phyloP scores from a whole-genome alignment of 2,329 filamentous ascomycete genomes.

The Fusarium sublunatum region DNA sequence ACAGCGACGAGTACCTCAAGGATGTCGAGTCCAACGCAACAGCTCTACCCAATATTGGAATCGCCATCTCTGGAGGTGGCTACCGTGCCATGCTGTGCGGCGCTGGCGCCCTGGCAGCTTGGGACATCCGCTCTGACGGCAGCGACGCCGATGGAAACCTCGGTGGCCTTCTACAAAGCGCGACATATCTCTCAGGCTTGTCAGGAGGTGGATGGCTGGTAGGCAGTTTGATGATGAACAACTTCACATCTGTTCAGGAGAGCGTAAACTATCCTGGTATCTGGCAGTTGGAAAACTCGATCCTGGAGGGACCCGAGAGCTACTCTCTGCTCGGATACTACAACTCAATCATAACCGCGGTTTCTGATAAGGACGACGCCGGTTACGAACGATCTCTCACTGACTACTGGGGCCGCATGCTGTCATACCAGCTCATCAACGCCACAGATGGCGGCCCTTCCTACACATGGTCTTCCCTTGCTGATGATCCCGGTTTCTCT shows the following conservation, averaged over 20 bases:
- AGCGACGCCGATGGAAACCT: conserved; percentile 69
- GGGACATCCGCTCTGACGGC: conserved; percentile 75
- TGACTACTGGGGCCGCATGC: conserved; percentile 88
- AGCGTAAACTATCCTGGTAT: conserved; percentile 51
- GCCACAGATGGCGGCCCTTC: conserved; percentile 76
- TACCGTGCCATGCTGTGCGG: conserved; percentile 89
- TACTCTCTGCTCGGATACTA: conserved; percentile 56
- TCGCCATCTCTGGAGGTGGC: conserved; percentile 85
- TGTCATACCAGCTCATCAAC: conserved; percentile 89
- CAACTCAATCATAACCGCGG: conserved; percentile 50
- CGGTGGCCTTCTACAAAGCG: conserved; percentile 81
- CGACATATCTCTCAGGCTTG: conserved; percentile 83
- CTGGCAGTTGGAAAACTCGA: conserved; percentile 57
- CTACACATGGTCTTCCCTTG: conserved; percentile 83
- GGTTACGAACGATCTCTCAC: conserved; percentile 74
- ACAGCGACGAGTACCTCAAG: conserved; percentile 76
- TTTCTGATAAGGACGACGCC: conserved; percentile 53
- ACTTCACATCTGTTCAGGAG: conserved; percentile 73
- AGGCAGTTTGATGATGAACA: conserved; percentile 85
- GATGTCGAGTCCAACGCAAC: conserved; percentile 47
- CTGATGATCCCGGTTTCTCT: conserved; percentile 57
- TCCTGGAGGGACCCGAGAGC: conserved; percentile 54
- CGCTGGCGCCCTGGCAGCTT: conserved; percentile 81
- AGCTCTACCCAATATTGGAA: conserved; percentile 69
- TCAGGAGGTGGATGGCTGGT: conserved; percentile 88